Base-by-base conservation (phyloP, 257 asterid species). In the Plantago ovata region DNA sequence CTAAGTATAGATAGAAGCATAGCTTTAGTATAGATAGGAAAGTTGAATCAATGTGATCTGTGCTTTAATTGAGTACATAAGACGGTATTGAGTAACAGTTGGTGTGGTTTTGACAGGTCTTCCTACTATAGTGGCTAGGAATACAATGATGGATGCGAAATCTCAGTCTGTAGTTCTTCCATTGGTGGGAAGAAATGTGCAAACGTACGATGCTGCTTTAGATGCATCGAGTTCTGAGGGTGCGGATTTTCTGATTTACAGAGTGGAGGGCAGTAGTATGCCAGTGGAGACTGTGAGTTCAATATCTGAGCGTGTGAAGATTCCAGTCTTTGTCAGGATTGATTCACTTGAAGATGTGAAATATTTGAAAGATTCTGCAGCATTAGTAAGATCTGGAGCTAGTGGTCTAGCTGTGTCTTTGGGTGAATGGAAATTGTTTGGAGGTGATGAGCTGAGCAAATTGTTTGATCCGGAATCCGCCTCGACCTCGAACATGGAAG, bases 81-180 rank as follows among this genome's bases (percentile, higher is more conserved):
- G 15, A 44, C 6, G 53, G 9, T 20, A 20, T 24, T 19, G n/a
- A 21, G 16, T 50, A 13, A 4, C n/a, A 13, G 28, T 10, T 22
- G 56, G 38, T 23, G 38, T 23, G 56, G 0, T 50, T 3, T 57
- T 62, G 61, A 60, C 82, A 93, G 99, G 95, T 69, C 84, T 93
- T 66, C 97, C 99, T 58, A 74, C 93, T 33, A 81, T 89, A 43
- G 97, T 93, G 73, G 97, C 97, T 28, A 86, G 99, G 77, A 86
- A 84, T 62, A 79, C 86, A 39, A 79, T 86, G 99, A 75, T 87
- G 84, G 89, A 75, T 76, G 82, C 92, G 9, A 75, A 74, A 66
- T 58, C 77, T 61, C 81, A 84, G 63, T 79, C 91, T 1, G 88
- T 89, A 40, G 56, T 89, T 61, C 93, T 93, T 66, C 99, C 96